Evolutionary conservation across 306 rosid species (phyloP).

Genomic region (Casuarina cunninghamiana): DNA sequence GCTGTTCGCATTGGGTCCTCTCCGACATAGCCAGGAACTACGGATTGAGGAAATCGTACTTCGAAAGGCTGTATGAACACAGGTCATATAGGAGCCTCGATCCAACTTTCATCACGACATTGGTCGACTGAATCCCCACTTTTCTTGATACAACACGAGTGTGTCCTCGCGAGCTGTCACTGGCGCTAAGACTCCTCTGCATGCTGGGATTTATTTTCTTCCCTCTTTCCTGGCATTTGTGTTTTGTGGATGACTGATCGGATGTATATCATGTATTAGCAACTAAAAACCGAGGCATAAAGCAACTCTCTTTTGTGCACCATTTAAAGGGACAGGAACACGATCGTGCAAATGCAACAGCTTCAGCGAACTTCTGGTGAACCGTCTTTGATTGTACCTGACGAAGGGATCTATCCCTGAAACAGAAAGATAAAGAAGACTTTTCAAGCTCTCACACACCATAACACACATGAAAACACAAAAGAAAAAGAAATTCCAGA

Average conservation of each 20-base stretch:
- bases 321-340: too few relatives aligned
- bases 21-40: slow-evolving; percentile 24
- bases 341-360: too few relatives aligned
- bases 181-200: background rate
- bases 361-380: too few relatives aligned
- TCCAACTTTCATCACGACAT: background rate
- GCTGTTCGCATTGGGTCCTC: slow-evolving; percentile 17
- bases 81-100: slow-evolving; percentile 7
- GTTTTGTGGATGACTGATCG: too few relatives aligned
- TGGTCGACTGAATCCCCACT: background rate
- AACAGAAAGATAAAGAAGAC: slow-evolving; percentile 23
- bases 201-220: background rate
- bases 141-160: background rate
- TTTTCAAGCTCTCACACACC: too few relatives aligned
- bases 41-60: slow-evolving; percentile 32
- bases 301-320: too few relatives aligned
- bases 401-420: slow-evolving; percentile 86
- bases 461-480: too few relatives aligned
- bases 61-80: background rate
- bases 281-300: too few relatives aligned
- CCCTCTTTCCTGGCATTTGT: background rate
- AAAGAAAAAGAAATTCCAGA: too few relatives aligned
- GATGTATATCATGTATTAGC: too few relatives aligned
- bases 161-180: background rate
- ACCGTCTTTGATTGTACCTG: slow-evolving; percentile 34